Percentiles rank a stretch among this genome's conserved stretches.
These are phyloP conservation scores for Wickerhamiella cacticola DNA, from an alignment of 805 yeast species.

Conservation along the genomic window DNA sequence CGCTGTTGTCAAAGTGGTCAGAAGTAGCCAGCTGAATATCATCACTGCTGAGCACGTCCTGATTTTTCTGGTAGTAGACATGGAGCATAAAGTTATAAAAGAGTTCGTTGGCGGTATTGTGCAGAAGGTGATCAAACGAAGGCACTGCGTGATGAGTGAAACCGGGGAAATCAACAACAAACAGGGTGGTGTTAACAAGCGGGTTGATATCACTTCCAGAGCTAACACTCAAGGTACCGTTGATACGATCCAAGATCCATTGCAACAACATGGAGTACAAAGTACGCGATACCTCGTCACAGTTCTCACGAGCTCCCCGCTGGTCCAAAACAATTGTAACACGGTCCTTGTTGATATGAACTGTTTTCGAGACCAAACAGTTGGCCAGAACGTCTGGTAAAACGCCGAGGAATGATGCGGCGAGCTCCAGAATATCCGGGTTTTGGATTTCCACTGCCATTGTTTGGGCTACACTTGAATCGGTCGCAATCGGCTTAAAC, in stretches of 20 bases:
- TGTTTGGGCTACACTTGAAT: slow-evolving; percentile 28
- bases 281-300: slow-evolving; percentile 34
- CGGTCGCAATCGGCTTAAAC: slow-evolving; percentile 27
- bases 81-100: slow-evolving; percentile 31
- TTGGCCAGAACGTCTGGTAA: slow-evolving; percentile 30
- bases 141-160: slow-evolving; percentile 29
- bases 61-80: slow-evolving; percentile 31
- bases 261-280: slow-evolving; percentile 31
- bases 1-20: slow-evolving; percentile 46
- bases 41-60: slow-evolving; percentile 31
- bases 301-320: slow-evolving; percentile 33
- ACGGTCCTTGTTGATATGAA: slow-evolving; percentile 29
- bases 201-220: slow-evolving; percentile 18
- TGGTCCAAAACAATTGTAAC: slow-evolving; percentile 33
- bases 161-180: slow-evolving; percentile 34
- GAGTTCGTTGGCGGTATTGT: slow-evolving; percentile 34
- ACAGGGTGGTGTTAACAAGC: slow-evolving; percentile 27
- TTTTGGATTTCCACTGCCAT: slow-evolving; percentile 31
- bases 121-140: slow-evolving; percentile 31
- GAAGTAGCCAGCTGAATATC: slow-evolving; percentile 40
- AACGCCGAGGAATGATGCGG: slow-evolving; percentile 33
- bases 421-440: slow-evolving; percentile 27
- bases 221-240: slow-evolving; percentile 25
- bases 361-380: slow-evolving; percentile 32
- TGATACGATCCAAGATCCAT: slow-evolving; percentile 32